A percentile compares a stretch with the other conserved stretches of the same genome.
phyloP scores from a whole-genome alignment of 805 yeast species.

The Lachancea sp. region DNA sequence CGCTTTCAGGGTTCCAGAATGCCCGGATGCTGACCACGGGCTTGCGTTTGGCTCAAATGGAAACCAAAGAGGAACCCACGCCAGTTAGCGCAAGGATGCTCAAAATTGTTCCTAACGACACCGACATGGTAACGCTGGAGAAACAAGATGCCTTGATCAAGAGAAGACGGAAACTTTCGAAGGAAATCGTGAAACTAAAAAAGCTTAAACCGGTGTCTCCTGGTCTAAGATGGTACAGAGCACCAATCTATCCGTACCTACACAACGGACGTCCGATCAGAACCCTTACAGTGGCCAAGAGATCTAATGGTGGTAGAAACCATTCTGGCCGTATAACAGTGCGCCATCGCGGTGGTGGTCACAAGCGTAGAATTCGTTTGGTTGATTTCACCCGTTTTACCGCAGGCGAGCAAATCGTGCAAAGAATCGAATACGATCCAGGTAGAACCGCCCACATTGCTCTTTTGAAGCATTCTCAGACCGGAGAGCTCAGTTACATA shows the following conservation, averaged over 20 bases:
- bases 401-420: conserved; percentile 70
- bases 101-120: conserved; percentile 37
- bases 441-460: conserved; percentile 93
- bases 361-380: conserved; percentile 76
- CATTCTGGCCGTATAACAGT: conserved; percentile 81
- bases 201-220: conserved; percentile 78
- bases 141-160: conserved; percentile 65
- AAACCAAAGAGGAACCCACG: neutral
- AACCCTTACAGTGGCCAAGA: conserved; percentile 66
- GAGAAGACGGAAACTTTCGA: conserved; percentile 66
- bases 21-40: neutral
- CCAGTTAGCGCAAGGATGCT: conserved; percentile 23
- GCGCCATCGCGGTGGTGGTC: conserved; percentile 97
- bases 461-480: conserved; percentile 55
- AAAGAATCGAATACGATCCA: conserved; percentile 93
- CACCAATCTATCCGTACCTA: conserved; percentile 80
- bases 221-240: conserved; percentile 79
- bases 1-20: neutral
- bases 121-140: conserved; percentile 66
- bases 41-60: neutral
- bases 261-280: conserved; percentile 79
- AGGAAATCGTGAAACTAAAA: conserved; percentile 65
- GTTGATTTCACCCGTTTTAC: conserved; percentile 66
- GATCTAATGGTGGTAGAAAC: conserved; percentile 82
- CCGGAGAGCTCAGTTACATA: conserved; percentile 67